These are phyloP conservation scores for Saccharomyces uvarum DNA, from an alignment of 1,139 yeast species.

Conservation along the genomic window DNA sequence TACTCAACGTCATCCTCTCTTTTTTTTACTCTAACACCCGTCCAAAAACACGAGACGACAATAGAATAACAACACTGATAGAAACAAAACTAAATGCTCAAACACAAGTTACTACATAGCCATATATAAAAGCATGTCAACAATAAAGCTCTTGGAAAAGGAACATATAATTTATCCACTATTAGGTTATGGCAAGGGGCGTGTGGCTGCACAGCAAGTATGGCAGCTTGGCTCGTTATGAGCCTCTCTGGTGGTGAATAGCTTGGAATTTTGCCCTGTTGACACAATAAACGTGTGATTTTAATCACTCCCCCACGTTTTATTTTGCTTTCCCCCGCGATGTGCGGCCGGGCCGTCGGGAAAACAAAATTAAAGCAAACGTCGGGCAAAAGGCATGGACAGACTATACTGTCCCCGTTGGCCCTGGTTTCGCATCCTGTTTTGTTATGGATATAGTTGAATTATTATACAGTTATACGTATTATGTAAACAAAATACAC, in stretches of 20 bases:
- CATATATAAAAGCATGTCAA: not conserved
- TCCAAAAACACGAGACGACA: not conserved
- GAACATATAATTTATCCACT: not conserved
- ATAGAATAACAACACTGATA: not conserved
- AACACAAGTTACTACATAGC: not conserved
- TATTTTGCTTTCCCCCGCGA: not conserved
- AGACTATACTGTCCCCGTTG: not conserved
- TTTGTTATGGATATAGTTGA: not conserved
- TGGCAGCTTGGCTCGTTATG: not conserved
- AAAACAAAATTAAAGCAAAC: not conserved
- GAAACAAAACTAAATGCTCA: not conserved
- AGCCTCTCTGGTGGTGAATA: not conserved
- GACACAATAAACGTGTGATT: not conserved
- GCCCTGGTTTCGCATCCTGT: constrained; percentile 5
- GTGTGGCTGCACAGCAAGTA: not conserved
- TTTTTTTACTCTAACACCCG: not conserved
- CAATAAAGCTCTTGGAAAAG: not conserved
- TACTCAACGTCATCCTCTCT: not conserved
- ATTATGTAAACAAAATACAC: not conserved
- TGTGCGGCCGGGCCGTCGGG: not conserved
- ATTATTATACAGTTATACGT: not conserved
- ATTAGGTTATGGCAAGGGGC: not conserved
- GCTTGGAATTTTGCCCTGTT: not conserved
- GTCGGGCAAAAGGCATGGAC: not conserved
- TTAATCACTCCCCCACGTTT: constrained; percentile 1